Percentiles rank a stretch among this genome's conserved stretches.
phyloP scores from a whole-genome alignment of 2,329 filamentous ascomycete species.

The Botrytis galanthina region DNA sequence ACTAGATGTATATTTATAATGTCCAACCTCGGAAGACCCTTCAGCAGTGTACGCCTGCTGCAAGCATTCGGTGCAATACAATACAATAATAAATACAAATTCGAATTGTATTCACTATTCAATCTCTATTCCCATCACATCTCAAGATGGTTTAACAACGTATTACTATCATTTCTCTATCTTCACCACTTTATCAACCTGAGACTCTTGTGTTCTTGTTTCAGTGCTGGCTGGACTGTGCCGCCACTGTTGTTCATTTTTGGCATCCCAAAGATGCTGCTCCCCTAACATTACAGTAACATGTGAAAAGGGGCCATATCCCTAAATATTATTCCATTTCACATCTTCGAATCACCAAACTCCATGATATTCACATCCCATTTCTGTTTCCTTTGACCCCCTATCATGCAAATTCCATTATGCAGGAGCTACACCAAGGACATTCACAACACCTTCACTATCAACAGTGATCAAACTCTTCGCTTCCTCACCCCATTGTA shows the following conservation, averaged over 20 bases:
- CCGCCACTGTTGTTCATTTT: slow-evolving; percentile 14
- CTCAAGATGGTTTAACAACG: not conserved
- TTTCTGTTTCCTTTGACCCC: not conserved
- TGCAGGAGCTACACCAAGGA: slow-evolving; percentile 50
- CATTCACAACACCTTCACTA: slow-evolving; percentile 69
- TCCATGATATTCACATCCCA: slow-evolving; percentile 15
- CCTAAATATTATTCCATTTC: slow-evolving; percentile 11
- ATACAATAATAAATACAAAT: not conserved
- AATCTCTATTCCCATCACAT: not conserved
- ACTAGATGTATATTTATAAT: not conserved
- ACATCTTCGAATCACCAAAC: slow-evolving; percentile 15
- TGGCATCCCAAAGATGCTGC: slow-evolving; percentile 6
- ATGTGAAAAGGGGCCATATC: not conserved
- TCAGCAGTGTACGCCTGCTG: not conserved
- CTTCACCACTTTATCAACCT: not conserved
- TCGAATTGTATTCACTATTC: not conserved
- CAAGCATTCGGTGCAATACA: not conserved
- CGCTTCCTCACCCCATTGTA: slow-evolving; percentile 75
- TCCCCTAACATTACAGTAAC: slow-evolving; percentile 17
- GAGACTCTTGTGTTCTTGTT: not conserved
- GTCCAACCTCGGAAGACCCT: not conserved
- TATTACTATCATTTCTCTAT: not conserved
- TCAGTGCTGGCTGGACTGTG: not conserved
- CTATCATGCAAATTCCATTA: slow-evolving; percentile 7
- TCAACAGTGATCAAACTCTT: slow-evolving; percentile 74